Conservation (phyloP, 176 grass and related monocot genomes). For the Triticum timopheevii region DNA sequence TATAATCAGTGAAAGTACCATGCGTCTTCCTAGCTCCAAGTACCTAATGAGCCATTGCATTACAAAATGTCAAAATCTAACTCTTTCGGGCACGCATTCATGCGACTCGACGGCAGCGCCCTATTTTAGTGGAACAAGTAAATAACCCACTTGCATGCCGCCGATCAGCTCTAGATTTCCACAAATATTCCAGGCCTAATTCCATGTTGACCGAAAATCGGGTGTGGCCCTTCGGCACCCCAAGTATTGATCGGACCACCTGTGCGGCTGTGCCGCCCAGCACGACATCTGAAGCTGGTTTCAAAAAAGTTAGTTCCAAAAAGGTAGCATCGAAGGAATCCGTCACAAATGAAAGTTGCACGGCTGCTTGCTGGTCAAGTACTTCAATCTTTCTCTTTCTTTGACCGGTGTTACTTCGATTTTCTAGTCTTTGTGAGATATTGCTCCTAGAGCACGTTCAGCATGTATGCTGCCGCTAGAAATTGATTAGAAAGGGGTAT, state of each 20-base stretch:
- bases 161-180: not conserved
- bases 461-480: not conserved
- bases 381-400: not conserved
- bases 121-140: not conserved
- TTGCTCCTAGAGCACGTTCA: not conserved
- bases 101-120: not conserved
- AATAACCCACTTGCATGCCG: not conserved
- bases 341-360: not conserved
- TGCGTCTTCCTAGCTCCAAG: not conserved
- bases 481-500: not conserved
- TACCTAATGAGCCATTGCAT: not conserved
- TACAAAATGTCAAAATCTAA: not conserved
- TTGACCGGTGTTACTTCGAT: not conserved
- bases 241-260: not conserved
- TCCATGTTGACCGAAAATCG: not conserved
- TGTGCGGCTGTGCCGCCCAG: not conserved
- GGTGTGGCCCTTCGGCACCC: not conserved
- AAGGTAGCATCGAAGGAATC: not conserved
- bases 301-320: not conserved
- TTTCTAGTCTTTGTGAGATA: not conserved
- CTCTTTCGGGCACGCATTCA: not conserved
- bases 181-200: not conserved
- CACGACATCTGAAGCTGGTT: not conserved
- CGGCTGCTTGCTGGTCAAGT: slow-evolving; percentile 1
- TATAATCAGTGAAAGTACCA: not conserved